phyloP scores from a whole-genome alignment of 2,329 filamentous ascomycete genomes.

The Bipolaris gigantea region DNA sequence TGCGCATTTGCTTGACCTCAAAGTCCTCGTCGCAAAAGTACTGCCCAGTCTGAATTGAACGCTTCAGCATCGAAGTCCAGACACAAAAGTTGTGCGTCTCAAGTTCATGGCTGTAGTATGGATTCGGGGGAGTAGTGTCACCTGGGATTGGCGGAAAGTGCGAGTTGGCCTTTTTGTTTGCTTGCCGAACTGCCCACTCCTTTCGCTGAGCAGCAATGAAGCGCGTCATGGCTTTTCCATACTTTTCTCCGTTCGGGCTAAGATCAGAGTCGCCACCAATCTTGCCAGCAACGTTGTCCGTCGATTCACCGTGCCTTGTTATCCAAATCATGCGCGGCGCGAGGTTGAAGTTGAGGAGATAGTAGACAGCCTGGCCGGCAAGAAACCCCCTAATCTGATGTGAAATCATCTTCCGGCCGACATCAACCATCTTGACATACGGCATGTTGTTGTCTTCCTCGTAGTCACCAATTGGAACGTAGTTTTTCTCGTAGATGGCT shows the following conservation, averaged over 20 bases:
- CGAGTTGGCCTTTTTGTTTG: constrained; percentile 72
- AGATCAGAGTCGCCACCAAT: constrained; percentile 89
- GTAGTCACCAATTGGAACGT: constrained; percentile 84
- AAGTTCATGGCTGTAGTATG: constrained; percentile 62
- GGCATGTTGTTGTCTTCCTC: constrained; percentile 90
- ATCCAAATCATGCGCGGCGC: constrained; percentile 98
- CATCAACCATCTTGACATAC: constrained; percentile 97
- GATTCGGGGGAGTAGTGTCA: constrained; percentile 92
- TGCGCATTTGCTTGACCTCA: constrained; percentile 95
- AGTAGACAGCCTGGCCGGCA: constrained; percentile 88
- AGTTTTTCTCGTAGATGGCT: constrained; percentile 89
- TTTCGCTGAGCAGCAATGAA: constrained; percentile 82
- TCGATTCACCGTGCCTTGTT: constrained; percentile 88
- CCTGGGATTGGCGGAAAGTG: constrained; percentile 89
- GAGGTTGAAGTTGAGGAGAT: constrained; percentile 94
- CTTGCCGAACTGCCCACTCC: constrained; percentile 81
- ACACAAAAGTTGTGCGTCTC: constrained; percentile 89
- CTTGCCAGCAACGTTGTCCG: constrained; percentile 83
- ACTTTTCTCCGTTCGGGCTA: constrained; percentile 76
- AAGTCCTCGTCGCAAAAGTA: constrained; percentile 92
- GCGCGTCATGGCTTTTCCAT: constrained; percentile 74
- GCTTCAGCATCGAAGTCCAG: constrained; percentile 96
- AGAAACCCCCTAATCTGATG: constrained; percentile 91
- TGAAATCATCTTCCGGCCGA: constrained; percentile 89
- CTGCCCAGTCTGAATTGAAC: constrained; percentile 83